phyloP scores from a whole-genome alignment of 345 rosid species.

The Fremontodendron californicum region DNA sequence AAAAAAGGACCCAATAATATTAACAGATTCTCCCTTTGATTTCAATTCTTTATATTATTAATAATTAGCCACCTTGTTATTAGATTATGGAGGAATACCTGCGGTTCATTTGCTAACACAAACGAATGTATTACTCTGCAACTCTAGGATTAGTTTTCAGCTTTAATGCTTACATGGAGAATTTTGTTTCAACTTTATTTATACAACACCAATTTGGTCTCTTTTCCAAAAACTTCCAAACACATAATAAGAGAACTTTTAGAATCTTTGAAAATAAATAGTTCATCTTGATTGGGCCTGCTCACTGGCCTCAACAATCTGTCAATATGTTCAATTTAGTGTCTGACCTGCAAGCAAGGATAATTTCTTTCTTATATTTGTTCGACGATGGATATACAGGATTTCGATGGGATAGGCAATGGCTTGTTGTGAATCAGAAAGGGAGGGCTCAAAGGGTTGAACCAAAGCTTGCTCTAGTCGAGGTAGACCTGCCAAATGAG shows the following conservation, averaged over 20 bases:
- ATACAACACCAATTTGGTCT: no score
- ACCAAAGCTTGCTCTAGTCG: slow-evolving; percentile 80
- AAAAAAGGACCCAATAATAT: not conserved
- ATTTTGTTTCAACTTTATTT: not conserved
- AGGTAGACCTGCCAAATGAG: slow-evolving; percentile 51
- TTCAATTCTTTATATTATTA: not conserved
- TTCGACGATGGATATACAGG: slow-evolving; percentile 33
- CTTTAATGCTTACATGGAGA: not conserved
- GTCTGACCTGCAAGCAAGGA: not conserved
- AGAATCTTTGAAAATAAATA: not conserved
- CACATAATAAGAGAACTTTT: not conserved
- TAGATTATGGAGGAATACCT: not conserved
- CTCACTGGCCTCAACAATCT: not conserved
- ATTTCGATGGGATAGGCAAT: slow-evolving; percentile 83
- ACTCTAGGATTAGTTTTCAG: no score
- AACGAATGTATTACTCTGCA: not conserved
- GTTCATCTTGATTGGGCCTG: not conserved
- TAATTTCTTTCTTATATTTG: not conserved
- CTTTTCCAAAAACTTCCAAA: not conserved
- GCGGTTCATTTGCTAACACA: not conserved
- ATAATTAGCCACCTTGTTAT: not conserved
- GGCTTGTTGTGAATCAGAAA: slow-evolving; percentile 68
- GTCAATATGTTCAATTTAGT: not conserved
- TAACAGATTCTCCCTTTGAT: not conserved
- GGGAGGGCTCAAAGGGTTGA: slow-evolving; percentile 89